Percentiles rank a stretch among this genome's conserved stretches.
phyloP scores from a whole-genome alignment of 164 flowering plant species.

The Euptelea pleiosperma region DNA sequence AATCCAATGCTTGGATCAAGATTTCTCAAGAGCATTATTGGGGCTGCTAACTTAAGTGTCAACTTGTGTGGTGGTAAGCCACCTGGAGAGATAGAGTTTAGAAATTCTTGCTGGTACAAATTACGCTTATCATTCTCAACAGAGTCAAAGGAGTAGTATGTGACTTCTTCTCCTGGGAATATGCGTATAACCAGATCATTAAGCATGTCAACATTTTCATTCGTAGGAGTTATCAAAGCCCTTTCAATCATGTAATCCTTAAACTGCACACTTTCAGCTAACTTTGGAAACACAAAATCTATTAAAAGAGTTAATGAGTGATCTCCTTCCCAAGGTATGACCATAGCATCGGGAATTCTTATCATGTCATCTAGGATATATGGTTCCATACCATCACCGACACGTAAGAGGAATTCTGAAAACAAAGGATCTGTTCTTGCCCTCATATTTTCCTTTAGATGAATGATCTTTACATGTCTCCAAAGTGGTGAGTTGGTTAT shows the following conservation, averaged over 20 bases:
- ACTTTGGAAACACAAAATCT: too few relatives aligned
- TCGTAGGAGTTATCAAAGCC: too few relatives aligned
- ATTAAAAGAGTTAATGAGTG: background rate
- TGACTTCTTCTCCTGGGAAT: background rate
- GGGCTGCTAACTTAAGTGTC: constrained; percentile 1
- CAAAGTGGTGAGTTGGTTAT: background rate
- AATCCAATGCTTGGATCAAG: constrained; percentile 13
- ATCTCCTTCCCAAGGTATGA: background rate
- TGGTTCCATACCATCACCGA: background rate
- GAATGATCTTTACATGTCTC: background rate
- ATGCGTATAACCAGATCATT: background rate
- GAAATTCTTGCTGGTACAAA: background rate
- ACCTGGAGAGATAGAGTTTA: background rate
- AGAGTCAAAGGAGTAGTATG: background rate
- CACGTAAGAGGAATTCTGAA: background rate
- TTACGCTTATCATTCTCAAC: background rate
- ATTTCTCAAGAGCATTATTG: constrained; percentile 14
- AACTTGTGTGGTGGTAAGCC: constrained; percentile 13
- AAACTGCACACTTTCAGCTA: too few relatives aligned
- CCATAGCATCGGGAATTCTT: background rate
- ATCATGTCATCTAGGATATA: background rate
- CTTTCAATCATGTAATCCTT: too few relatives aligned
- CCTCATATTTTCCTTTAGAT: background rate
- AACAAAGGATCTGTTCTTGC: background rate
- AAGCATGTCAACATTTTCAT: too few relatives aligned